A percentile compares a stretch with the other conserved stretches of the same genome.
phyloP scores from a whole-genome alignment of 257 asterid species.

The Hygrophila difformis region DNA sequence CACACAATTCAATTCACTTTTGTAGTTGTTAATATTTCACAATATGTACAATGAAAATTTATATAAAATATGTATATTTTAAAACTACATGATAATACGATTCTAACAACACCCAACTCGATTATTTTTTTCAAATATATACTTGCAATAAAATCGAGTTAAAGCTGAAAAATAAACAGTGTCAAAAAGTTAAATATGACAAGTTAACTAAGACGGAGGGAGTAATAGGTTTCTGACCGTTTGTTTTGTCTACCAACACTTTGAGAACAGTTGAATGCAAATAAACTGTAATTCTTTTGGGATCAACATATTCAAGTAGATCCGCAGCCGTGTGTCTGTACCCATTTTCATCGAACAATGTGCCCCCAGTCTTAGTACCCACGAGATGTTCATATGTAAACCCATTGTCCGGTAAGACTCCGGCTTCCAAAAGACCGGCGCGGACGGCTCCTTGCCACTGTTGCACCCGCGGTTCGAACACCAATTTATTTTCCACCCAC shows the following conservation, averaged over 20 bases:
- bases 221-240: no score
- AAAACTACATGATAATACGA: no score
- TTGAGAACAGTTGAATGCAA: conserved; percentile 50
- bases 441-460: conserved; percentile 74
- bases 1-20: no score
- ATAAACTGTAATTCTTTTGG: conserved; percentile 28
- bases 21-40: no score
- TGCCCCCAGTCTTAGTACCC: conserved; percentile 79
- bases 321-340: conserved; percentile 75
- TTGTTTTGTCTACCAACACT: conserved; percentile 28
- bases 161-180: no score
- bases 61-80: no score
- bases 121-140: no score
- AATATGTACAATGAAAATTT: no score
- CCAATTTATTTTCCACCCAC: conserved; percentile 78
- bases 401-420: conserved; percentile 45
- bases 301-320: conserved; percentile 57
- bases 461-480: conserved; percentile 33
- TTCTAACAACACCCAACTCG: no score
- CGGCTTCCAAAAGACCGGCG: conserved; percentile 53
- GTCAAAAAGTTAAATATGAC: no score
- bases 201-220: no score
- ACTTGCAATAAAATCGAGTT: no score
- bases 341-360: conserved; percentile 53
- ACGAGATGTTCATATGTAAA: conserved; percentile 43